A percentile compares a stretch with the other conserved stretches of the same genome.
Evolutionary conservation across 2,329 filamentous ascomycete species (phyloP).

Genomic region (Diaporthe citrichinensis): DNA sequence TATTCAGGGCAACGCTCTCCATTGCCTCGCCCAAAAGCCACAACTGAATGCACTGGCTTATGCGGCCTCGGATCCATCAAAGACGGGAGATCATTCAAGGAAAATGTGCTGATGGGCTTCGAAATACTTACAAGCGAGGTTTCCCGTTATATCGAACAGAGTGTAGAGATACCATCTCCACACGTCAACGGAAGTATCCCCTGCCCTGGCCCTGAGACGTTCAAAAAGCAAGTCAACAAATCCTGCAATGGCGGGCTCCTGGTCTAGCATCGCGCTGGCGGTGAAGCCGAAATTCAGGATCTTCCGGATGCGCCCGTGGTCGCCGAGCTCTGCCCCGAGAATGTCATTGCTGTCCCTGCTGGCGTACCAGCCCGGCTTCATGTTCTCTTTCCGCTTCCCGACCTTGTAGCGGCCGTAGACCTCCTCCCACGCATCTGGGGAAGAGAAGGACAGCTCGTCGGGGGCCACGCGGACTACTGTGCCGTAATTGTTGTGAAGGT

Average conservation of each 20-base stretch:
- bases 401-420: constrained; percentile 21
- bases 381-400: constrained; percentile 17
- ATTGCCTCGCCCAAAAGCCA: background rate
- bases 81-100: too few species aligned
- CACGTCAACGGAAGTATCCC: constrained; percentile 43
- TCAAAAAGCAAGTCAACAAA: constrained; percentile 41
- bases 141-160: constrained; percentile 43
- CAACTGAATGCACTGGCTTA: background rate
- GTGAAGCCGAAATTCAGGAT: constrained; percentile 23
- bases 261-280: constrained; percentile 17
- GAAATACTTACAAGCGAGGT: constrained; percentile 30
- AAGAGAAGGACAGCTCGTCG: constrained; percentile 26
- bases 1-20: background rate
- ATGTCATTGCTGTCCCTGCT: constrained; percentile 20
- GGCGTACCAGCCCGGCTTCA: constrained; percentile 22
- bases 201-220: constrained; percentile 45
- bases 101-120: background rate
- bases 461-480: constrained; percentile 17
- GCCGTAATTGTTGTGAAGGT: constrained; percentile 26
- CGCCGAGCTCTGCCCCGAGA: constrained; percentile 14
- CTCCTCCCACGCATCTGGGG: constrained; percentile 30
- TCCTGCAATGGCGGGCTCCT: constrained; percentile 21
- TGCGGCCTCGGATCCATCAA: background rate
- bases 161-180: constrained; percentile 50
- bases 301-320: constrained; percentile 27